phyloP scores from a whole-genome alignment of 257 asterid genomes.

The Linaria vulgaris region DNA sequence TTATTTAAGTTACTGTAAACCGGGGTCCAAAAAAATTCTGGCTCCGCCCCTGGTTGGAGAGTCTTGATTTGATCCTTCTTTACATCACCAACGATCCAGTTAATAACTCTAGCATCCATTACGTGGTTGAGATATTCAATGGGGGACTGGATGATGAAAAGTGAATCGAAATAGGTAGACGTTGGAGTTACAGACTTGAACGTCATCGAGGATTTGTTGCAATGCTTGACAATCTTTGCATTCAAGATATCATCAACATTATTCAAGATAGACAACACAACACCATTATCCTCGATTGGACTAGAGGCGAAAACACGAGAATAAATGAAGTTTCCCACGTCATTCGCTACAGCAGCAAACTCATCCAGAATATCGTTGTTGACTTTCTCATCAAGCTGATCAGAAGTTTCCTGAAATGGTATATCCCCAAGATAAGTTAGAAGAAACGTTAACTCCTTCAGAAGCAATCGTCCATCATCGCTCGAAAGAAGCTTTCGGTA shows the following conservation, averaged over 20 bases:
- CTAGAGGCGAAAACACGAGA: slow-evolving; percentile 3
- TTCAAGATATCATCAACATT: not conserved
- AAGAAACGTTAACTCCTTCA: not conserved
- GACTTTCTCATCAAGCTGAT: not conserved
- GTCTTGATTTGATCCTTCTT: not conserved
- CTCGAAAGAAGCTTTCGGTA: too few relatives aligned
- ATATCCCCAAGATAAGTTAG: slow-evolving; percentile 14
- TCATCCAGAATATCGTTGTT: not conserved
- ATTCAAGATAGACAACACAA: not conserved
- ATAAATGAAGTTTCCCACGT: slow-evolving; percentile 20
- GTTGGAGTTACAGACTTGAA: not conserved
- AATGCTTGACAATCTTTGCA: not conserved
- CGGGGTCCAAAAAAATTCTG: too few relatives aligned
- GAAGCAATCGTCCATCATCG: not conserved
- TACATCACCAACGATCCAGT: not conserved
- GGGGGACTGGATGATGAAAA: slow-evolving; percentile 24
- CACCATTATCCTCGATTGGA: not conserved
- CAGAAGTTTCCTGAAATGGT: not conserved
- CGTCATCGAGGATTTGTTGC: not conserved
- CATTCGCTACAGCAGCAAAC: not conserved
- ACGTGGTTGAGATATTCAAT: slow-evolving; percentile 18
- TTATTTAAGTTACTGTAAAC: too few relatives aligned
- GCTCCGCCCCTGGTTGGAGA: not conserved
- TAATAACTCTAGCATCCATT: not conserved
- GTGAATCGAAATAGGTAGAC: not conserved